A percentile compares a stretch with the other conserved stretches of the same genome.
These are phyloP conservation scores for Coffea canephora DNA, from an alignment of 257 asterid species.

Conservation along the genomic window DNA sequence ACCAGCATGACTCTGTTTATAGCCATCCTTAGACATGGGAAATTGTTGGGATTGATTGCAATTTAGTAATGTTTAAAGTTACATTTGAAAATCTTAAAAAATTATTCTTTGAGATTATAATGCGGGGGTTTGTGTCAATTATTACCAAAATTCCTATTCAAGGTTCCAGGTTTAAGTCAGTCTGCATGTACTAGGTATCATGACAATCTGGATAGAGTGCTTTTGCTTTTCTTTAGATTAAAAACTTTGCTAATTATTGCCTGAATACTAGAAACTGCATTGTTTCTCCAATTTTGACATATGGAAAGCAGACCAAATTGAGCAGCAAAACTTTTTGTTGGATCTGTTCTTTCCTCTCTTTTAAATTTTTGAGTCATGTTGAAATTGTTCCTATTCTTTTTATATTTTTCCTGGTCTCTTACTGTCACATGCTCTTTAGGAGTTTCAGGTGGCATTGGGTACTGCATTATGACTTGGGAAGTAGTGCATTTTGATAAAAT, in stretches of 20 bases:
- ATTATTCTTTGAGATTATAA: no score
- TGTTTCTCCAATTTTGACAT: background rate
- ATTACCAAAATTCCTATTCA: no score
- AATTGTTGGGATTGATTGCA: background rate
- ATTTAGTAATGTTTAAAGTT: background rate
- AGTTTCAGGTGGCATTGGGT: background rate
- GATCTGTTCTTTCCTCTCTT: background rate
- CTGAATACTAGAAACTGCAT: background rate
- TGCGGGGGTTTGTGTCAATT: background rate
- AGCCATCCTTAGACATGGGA: background rate
- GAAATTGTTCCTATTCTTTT: background rate
- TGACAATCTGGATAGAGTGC: background rate
- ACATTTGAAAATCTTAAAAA: background rate
- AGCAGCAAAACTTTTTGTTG: background rate
- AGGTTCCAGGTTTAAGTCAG: background rate
- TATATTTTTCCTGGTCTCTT: background rate
- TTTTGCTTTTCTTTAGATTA: background rate
- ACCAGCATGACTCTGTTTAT: background rate
- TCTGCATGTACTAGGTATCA: background rate
- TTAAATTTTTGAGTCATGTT: no score
- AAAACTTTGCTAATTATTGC: background rate
- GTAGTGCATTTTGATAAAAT: background rate
- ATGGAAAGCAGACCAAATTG: background rate
- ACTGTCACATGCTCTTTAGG: background rate
- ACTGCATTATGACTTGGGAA: background rate